Evolutionary conservation across 768 basidiomycete species (phyloP).

Genomic region (Wakefieldia striispora): DNA sequence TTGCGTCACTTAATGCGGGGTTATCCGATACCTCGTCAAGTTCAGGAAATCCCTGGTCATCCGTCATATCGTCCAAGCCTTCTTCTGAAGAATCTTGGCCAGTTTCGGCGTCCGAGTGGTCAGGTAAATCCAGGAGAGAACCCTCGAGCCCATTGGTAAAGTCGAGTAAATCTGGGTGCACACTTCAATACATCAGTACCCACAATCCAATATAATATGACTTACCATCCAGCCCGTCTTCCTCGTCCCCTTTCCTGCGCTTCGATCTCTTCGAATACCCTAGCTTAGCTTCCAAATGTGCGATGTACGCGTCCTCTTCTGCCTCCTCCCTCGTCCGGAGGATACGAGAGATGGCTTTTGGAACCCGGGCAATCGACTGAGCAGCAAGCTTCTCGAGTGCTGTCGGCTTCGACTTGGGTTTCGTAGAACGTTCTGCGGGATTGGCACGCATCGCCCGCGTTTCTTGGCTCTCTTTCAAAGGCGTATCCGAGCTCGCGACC

Average conservation of each 20-base stretch:
- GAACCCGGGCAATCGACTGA: constrained; percentile 11
- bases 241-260: constrained; percentile 49
- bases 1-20: neutral
- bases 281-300: constrained; percentile 76
- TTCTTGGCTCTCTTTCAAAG: neutral
- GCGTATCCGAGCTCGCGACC: too few species aligned
- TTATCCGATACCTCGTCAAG: constrained; percentile 1
- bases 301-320: constrained; percentile 84
- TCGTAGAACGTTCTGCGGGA: neutral
- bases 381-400: constrained; percentile 36
- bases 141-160: constrained; percentile 38
- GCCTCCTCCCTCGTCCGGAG: constrained; percentile 44
- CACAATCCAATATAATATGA: constrained; percentile 1
- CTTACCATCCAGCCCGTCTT: constrained; percentile 85
- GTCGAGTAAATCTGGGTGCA: constrained; percentile 49
- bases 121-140: neutral
- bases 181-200: neutral
- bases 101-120: neutral
- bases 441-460: neutral
- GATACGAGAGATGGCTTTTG: neutral
- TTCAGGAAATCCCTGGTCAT: constrained; percentile 1
- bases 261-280: constrained; percentile 46
- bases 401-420: constrained; percentile 19
- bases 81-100: neutral
- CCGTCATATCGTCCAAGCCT: neutral